Base-by-base conservation (phyloP, 768 basidiomycete genomes). In the Plicaturopsis crispa region DNA sequence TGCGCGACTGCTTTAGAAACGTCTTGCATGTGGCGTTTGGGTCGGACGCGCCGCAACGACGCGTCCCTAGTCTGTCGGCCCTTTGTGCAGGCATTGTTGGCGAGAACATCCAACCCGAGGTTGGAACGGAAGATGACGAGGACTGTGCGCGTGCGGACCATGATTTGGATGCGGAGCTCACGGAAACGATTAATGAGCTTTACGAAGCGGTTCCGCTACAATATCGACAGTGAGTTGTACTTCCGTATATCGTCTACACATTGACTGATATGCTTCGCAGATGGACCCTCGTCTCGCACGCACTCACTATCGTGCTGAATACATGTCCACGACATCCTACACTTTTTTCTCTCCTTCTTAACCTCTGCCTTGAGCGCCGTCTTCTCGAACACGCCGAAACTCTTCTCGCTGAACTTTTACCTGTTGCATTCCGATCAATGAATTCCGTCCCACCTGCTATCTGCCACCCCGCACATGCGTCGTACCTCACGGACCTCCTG, bases 1-100 rank as follows among this genome's bases (percentile, higher is more conserved):
- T 80, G 12, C 61, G 72, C n/a, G 72, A 73, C 43, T 67, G 69
- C 36, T 81, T 76, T 55, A 63, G 60, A 35, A 73, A 75, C 39
- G 51, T 79, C 31, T 57, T 71, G 3, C 47, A 67, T 24, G 68
- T 63, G 21, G 61, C 63, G 7, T 54, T 50, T 16, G 54, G 44
- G 39, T 21, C 7, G 3, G 36, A 42, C 7, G 18, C 26, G 17
- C 18, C 24, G 32, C 39, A 39, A 35, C 28, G 23, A 18, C 30
- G 47, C 46, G 49, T 66, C 11, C 57, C 60, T 17, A 56, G 63
- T 37, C 57, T 78, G 31, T 63, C 69, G 24, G 60, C 61, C 21
- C 54, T 76, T 41, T 78, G 77, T 38, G 57, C 70, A 3, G 57
- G 57, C 3, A 49, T 69, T 12, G 51, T 76, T 7, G 78, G 78